Conservation (phyloP, 306 rosid species). For the Glycine soja region DNA sequence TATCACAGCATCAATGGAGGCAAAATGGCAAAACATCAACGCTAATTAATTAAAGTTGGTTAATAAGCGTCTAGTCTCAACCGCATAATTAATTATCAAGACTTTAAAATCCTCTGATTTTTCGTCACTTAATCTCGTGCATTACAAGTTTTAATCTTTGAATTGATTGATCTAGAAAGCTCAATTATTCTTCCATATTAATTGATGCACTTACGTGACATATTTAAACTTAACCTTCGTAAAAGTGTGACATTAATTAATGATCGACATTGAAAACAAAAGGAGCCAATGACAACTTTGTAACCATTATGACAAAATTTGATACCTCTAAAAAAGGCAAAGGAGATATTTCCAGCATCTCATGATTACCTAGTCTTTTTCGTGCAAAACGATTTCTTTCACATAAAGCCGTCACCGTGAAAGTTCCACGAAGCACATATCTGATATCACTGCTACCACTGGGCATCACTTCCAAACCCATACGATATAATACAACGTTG, state of each 20-base stretch:
- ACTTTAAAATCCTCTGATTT: conserved; percentile 6
- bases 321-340: conserved; percentile 23
- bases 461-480: too few species aligned
- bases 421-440: conserved; percentile 12
- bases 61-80: neutral
- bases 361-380: conserved; percentile 15
- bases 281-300: neutral
- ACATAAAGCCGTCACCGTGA: neutral
- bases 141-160: conserved; percentile 5
- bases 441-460: neutral
- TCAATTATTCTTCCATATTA: too few species aligned
- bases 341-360: neutral
- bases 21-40: neutral
- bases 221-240: conserved; percentile 5
- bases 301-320: conserved; percentile 39
- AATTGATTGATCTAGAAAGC: conserved; percentile 26
- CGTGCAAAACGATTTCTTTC: neutral
- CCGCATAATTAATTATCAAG: neutral
- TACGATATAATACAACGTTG: too few species aligned
- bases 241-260: neutral
- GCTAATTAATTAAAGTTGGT: neutral
- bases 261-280: conserved; percentile 8
- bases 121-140: conserved; percentile 7
- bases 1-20: neutral
- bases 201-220: conserved; percentile 28